Evolutionary conservation across 768 basidiomycete genomes (phyloP).

Genomic region (Kwoniella bestiolae): DNA sequence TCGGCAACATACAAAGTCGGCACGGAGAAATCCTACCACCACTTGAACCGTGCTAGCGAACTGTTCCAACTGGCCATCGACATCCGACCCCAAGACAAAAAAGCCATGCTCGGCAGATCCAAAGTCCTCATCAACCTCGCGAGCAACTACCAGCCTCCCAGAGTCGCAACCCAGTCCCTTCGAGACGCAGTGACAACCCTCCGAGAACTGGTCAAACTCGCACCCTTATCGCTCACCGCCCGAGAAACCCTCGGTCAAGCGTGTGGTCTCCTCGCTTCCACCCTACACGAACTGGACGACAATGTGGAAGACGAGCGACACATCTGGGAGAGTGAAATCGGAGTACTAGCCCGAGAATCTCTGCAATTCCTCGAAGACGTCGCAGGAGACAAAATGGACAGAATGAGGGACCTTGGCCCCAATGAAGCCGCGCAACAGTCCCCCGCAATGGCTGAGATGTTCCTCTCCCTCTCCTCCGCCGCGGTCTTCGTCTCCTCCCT

Average conservation of each 20-base stretch:
- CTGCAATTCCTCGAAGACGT: constrained; percentile 49
- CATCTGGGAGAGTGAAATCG: constrained; percentile 51
- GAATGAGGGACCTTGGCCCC: constrained; percentile 29
- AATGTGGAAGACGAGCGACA: constrained; percentile 33
- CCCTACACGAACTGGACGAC: constrained; percentile 47
- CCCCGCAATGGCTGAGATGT: constrained; percentile 49
- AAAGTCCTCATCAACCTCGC: constrained; percentile 50
- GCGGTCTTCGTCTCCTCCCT: constrained; percentile 45
- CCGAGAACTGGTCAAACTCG: constrained; percentile 38
- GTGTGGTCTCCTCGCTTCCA: constrained; percentile 41
- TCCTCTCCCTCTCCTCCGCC: constrained; percentile 44
- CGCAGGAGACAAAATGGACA: constrained; percentile 48
- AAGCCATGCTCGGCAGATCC: constrained; percentile 47
- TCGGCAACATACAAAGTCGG: constrained; percentile 47
- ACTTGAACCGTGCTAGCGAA: constrained; percentile 52
- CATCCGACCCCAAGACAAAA: constrained; percentile 35
- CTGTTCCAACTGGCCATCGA: constrained; percentile 44
- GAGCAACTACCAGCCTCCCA: constrained; percentile 45
- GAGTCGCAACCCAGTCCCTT: constrained; percentile 39
- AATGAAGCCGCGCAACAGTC: constrained; percentile 35
- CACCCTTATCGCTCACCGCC: constrained; percentile 42
- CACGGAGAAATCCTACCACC: constrained; percentile 55
- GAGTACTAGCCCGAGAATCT: constrained; percentile 48
- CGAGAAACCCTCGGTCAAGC: constrained; percentile 47
- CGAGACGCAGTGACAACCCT: constrained; percentile 36